Conservation (phyloP, 805 yeast species). For the Ogataea nonfermentans region DNA sequence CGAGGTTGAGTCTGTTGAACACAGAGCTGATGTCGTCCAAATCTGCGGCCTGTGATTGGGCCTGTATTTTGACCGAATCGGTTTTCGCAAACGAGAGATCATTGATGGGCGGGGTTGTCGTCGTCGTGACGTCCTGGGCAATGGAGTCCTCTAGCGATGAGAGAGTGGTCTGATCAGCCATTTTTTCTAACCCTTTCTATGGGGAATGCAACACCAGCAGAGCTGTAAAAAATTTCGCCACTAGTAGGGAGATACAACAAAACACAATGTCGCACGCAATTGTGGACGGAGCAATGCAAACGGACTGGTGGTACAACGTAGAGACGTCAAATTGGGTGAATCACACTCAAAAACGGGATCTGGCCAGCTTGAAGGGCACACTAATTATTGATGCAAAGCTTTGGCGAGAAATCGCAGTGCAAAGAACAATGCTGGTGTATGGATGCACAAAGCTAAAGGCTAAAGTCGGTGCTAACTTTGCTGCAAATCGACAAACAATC, state of each 20-base stretch:
- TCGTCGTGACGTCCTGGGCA: conserved; percentile 27
- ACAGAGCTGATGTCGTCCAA: conserved; percentile 47
- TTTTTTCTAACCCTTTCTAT: conserved; percentile 7
- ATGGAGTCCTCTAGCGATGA: conserved; percentile 32
- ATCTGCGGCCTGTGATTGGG: conserved; percentile 19
- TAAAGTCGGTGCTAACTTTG: too few relatives aligned
- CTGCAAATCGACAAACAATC: too few relatives aligned
- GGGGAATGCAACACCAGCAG: conserved; percentile 2
- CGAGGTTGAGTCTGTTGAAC: conserved; percentile 44
- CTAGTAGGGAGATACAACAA: conserved; percentile 5
- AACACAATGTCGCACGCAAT: conserved; percentile 5
- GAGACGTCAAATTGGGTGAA: not conserved
- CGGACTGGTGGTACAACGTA: not conserved
- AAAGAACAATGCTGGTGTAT: not conserved
- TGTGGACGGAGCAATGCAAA: conserved; percentile 1
- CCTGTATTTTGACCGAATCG: conserved; percentile 4
- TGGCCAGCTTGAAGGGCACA: conserved; percentile 3
- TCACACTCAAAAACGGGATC: conserved; percentile 4
- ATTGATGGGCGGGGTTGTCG: conserved; percentile 34
- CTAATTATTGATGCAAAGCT: too few relatives aligned
- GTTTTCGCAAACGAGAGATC: conserved; percentile 22
- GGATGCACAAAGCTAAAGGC: not conserved
- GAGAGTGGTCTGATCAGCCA: conserved; percentile 37
- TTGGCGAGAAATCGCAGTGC: not conserved
- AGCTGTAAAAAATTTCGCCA: conserved; percentile 14